Evolutionary conservation across 176 grass and related monocot species (phyloP).

Genomic region (Aechmea fasciata): DNA sequence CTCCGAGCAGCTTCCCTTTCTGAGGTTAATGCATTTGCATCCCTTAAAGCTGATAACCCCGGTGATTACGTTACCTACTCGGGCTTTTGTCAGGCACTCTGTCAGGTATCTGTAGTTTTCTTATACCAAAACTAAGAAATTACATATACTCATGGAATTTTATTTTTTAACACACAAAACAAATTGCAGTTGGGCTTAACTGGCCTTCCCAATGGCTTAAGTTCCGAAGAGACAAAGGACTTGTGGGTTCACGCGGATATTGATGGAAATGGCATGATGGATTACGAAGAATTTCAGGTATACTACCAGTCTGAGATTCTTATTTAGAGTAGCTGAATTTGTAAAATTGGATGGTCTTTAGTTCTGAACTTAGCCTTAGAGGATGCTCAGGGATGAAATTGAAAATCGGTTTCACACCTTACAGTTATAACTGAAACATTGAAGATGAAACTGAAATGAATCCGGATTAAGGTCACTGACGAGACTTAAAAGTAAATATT

Average conservation of each 20-base stretch:
- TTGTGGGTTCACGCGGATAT: constrained; percentile 55
- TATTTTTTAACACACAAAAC: constrained; percentile 4
- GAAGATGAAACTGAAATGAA: no score
- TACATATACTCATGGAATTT: constrained; percentile 5
- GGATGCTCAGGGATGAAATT: no score
- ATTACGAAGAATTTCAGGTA: constrained; percentile 37
- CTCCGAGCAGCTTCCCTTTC: constrained; percentile 52
- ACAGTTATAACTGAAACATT: no score
- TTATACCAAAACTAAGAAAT: background rate
- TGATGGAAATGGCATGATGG: constrained; percentile 25
- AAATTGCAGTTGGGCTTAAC: constrained; percentile 47
- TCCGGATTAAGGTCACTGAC: no score
- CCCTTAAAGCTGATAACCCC: constrained; percentile 59
- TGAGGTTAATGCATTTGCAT: constrained; percentile 69
- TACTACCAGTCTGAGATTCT: background rate
- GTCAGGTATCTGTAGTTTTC: constrained; percentile 40
- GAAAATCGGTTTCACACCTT: no score
- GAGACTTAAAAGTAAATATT: no score
- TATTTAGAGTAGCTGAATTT: background rate
- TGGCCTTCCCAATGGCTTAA: constrained; percentile 52
- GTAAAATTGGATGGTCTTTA: background rate
- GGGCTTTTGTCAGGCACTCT: constrained; percentile 63
- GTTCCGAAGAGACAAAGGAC: constrained; percentile 50
- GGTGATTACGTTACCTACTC: constrained; percentile 67
- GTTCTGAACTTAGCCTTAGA: background rate